Base-by-base conservation (phyloP, 305 asterid species). In the Withania somnifera region DNA sequence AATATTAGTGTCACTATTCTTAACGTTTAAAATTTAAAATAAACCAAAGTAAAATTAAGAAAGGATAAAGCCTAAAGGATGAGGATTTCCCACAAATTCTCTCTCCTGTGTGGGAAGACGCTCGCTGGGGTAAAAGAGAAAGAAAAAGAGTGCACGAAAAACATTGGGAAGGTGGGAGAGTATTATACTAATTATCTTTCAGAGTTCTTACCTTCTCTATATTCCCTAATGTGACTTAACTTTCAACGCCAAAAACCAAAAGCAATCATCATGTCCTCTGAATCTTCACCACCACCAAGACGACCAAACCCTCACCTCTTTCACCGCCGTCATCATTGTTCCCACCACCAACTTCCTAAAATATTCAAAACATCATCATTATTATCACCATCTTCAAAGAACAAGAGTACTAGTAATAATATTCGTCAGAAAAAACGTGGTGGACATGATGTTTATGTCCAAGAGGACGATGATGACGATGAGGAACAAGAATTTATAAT, bases 181-280 rank as follows among this genome's bases (percentile, higher is more conserved):
- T 19, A 36, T 36, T 1, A 69, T 17, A 3, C n/a, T n/a, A n/a
- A n/a, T n/a, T 68, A 22, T 67, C 13, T 11, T 14, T 36, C 40
- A n/a, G n/a, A n/a, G n/a, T n/a, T 68, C 34, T 38, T 53, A 40
- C 57, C 38, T 36, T 45, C 7, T 14, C 24, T 24, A 34, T 64
- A 64, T 73, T 47, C 79, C 79, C 22, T 73, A 6, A 7, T 38
- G 4, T 7, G 6, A 1, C n/a, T 24, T 32, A 71, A 47, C 79
- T 73, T 73, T 73, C 79, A 73, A 73, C 60, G 7, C 79, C 79
- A 22, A 66, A 66, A 66, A 36, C 51, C 53, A 67, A 69, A 73
- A 73, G 79, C 42, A 73, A 73, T 73, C 79, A 73, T 73, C 57
- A 73, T 73, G 79, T 47, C 8, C 19, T 73, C 60, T 73, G 79